Conservation (phyloP, 176 grass and related monocot species). For the Cenchrus fungigraminus region DNA sequence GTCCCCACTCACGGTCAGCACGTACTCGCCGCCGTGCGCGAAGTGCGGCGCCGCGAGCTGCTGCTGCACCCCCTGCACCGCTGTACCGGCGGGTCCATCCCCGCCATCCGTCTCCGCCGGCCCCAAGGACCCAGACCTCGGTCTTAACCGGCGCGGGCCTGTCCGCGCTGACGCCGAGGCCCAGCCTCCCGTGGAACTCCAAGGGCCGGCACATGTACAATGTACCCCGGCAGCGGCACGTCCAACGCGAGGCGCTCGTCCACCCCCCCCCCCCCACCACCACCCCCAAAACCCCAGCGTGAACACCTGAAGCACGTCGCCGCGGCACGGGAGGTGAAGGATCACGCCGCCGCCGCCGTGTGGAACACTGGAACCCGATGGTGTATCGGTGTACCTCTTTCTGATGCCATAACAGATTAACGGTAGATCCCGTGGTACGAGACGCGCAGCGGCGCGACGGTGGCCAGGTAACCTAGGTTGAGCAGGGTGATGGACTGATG, state of each 20-base stretch:
- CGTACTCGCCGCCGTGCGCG: not conserved
- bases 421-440: not conserved
- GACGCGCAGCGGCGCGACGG: not conserved
- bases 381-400: not conserved
- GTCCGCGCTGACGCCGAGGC: not conserved
- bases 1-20: not conserved
- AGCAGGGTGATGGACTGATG: not conserved
- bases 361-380: not conserved
- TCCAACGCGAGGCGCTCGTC: not conserved
- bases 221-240: not conserved
- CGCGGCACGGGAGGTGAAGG: slow-evolving; percentile 11
- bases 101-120: not conserved
- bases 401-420: too few relatives aligned
- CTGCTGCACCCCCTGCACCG: not conserved
- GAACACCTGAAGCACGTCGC: not conserved
- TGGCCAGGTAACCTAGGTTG: not conserved
- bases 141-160: not conserved
- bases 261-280: too few relatives aligned
- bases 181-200: slow-evolving; percentile 12
- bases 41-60: not conserved
- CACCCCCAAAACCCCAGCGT: not conserved
- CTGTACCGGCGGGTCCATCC: not conserved
- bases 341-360: not conserved
- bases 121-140: not conserved
- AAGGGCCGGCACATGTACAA: not conserved